Base-by-base conservation (phyloP, 768 basidiomycete species). In the Mycena belliarum region DNA sequence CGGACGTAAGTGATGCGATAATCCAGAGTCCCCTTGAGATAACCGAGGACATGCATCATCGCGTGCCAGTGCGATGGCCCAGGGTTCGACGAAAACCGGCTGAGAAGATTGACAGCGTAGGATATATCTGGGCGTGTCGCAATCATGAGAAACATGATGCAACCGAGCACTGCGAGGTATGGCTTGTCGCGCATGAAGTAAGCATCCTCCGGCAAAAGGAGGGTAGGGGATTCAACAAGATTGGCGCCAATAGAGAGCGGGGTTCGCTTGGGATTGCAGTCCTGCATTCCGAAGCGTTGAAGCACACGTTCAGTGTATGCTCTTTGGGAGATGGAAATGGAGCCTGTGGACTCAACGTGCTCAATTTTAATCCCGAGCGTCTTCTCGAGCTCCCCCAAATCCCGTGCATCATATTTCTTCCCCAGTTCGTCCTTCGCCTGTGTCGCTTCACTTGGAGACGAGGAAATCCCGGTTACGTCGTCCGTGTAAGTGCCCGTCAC, bases 361-460 rank as follows among this genome's bases (percentile, higher is more conserved):
- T 57, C 43, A 14, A 79, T 57, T 35, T 72, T 58, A 14, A 77
- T 65, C 2, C 75, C 72, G 11, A 78, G 6, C 12, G 12, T 12
- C 6, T 32, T 6, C 7, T 12, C 12, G 7, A 32, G 6, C n/a
- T 23, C 28, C 10, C 40, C 40, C 12, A 32, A 29, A 16, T 51
- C 49, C 2, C 11, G 4, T 20, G 12, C 20, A 10, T 51, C 49
- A 24, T 51, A 51, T 4, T 16, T 20, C 14, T 10, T 20, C 12
- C 40, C 40, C n/a, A 51, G 20, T 28, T 42, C 40, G 4, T n/a
- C 1, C 6, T 35, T 51, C 29, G 1, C 40, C 49, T 9, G 4
- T 2, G 12, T 6, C 10, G 3, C 49, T 10, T 29, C 49, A 15
- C 10, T 9, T 2, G n/a, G n/a, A n/a, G 45, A 29, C 28, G 26